Evolutionary conservation across 352 stramenopile species (phyloP).

Genomic region (Globisporangium apiculatum): DNA sequence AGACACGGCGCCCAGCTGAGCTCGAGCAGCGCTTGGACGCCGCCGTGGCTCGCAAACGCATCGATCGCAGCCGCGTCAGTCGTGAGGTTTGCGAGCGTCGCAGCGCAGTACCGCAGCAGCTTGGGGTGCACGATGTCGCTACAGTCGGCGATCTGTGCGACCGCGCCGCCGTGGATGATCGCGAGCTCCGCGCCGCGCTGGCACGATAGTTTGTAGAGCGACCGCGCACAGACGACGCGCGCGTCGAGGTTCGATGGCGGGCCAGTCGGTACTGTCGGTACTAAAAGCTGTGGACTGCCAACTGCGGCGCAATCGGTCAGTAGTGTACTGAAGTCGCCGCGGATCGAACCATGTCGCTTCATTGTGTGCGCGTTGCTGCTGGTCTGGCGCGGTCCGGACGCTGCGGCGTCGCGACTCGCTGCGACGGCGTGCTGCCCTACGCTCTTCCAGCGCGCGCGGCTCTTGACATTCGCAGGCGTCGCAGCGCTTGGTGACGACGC

Average conservation of each 20-base stretch:
- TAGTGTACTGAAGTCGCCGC: constrained; percentile 23
- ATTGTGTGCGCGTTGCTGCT: constrained; percentile 3
- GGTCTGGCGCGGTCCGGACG: background rate
- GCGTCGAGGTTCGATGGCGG: constrained; percentile 40
- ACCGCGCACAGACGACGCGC: constrained; percentile 56
- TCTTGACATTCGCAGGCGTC: constrained; percentile 2
- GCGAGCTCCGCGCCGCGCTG: constrained; percentile 39
- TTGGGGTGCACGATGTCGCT: constrained; percentile 53
- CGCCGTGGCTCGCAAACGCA: constrained; percentile 47
- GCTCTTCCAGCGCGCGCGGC: constrained; percentile 9
- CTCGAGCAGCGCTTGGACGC: constrained; percentile 56
- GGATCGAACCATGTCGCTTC: constrained; percentile 29
- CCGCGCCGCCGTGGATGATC: constrained; percentile 59
- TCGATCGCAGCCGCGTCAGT: constrained; percentile 25
- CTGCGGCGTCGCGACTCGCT: background rate
- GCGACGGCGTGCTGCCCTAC: background rate
- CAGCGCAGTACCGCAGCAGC: constrained; percentile 52
- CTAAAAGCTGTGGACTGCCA: too few species aligned
- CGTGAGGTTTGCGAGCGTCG: constrained; percentile 60
- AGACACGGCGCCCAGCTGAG: constrained; percentile 59
- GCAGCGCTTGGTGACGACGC: background rate
- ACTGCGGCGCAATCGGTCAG: constrained; percentile 2
- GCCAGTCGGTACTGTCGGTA: too few species aligned
- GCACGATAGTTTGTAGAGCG: constrained; percentile 77
- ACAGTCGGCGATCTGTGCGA: constrained; percentile 63